Evolutionary conservation across 331 rosid genomes (phyloP).

Genomic region (Malus hybrid): DNA sequence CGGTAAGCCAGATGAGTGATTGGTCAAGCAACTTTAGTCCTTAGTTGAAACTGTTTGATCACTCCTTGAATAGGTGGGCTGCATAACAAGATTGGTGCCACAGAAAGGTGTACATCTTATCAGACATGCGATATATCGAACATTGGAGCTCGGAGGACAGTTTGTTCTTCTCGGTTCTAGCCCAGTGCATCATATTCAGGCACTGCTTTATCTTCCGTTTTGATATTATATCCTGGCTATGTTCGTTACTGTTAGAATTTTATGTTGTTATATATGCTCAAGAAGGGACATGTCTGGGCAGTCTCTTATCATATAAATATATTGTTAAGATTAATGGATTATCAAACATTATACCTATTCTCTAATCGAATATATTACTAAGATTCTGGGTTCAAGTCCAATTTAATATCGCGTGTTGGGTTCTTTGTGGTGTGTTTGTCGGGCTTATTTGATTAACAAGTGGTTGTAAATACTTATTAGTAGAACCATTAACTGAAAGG

Average conservation of each 20-base stretch:
- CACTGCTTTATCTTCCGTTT: constrained; percentile 18
- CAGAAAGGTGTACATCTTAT: constrained; percentile 97
- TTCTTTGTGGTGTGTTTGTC: background rate
- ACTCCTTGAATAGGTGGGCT: constrained; percentile 57
- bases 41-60: constrained; percentile 10
- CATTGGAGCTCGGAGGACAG: constrained; percentile 88
- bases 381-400: background rate
- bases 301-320: background rate
- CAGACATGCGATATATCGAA: constrained; percentile 82
- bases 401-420: background rate
- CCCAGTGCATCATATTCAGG: constrained; percentile 90
- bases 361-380: too few relatives aligned
- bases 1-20: background rate
- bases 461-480: background rate
- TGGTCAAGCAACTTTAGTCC: constrained; percentile 11
- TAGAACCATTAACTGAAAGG: background rate
- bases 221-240: background rate
- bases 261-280: background rate
- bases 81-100: constrained; percentile 96
- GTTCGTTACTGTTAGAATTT: background rate
- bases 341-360: background rate
- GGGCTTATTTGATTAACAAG: background rate
- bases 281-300: background rate
- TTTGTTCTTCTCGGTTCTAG: constrained; percentile 95
- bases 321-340: background rate